A percentile compares a stretch with the other conserved stretches of the same genome.
These are phyloP conservation scores for Fusarium sp. DNA, from an alignment of 2,329 filamentous ascomycete species.

Conservation along the genomic window DNA sequence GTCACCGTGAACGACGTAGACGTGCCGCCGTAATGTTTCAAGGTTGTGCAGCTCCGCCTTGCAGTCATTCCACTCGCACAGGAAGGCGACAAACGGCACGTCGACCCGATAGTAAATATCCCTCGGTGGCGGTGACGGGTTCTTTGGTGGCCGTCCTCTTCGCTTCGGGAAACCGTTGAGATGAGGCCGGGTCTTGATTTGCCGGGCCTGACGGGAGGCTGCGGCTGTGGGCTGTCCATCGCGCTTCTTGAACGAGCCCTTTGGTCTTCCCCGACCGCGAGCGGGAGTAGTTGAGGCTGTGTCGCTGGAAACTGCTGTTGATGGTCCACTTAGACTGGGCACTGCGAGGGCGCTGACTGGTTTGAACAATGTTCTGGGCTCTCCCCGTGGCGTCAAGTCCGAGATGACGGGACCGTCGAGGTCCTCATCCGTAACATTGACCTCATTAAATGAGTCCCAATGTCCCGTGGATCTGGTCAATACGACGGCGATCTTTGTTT, in stretches of 20 bases:
- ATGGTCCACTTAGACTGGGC: conserved; percentile 3
- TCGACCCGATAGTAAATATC: conserved; percentile 56
- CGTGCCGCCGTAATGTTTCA: conserved; percentile 67
- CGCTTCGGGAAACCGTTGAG: conserved; percentile 49
- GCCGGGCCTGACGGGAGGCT: conserved; percentile 37
- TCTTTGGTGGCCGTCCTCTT: conserved; percentile 57
- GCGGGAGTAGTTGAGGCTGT: conserved; percentile 9
- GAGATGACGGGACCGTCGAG: conserved; percentile 29
- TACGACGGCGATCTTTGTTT: conserved; percentile 34
- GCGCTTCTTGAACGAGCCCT: conserved; percentile 55
- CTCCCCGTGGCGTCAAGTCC: conserved; percentile 34
- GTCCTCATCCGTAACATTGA: conserved; percentile 13
- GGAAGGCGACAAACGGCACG: conserved; percentile 63
- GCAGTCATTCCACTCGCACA: conserved; percentile 71
- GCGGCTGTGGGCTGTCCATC: conserved; percentile 39
- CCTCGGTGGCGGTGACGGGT: conserved; percentile 52
- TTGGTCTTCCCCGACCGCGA: conserved; percentile 57
- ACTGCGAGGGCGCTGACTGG: neutral
- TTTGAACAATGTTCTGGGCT: conserved; percentile 15
- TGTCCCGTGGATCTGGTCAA: conserved; percentile 29
- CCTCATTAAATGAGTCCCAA: neutral
- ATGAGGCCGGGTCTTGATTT: conserved; percentile 45
- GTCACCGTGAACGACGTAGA: conserved; percentile 62
- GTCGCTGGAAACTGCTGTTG: conserved; percentile 11
- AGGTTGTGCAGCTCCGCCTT: conserved; percentile 72